Evolutionary conservation across 805 yeast species (phyloP).

Genomic region (Geotrichum ghanense): DNA sequence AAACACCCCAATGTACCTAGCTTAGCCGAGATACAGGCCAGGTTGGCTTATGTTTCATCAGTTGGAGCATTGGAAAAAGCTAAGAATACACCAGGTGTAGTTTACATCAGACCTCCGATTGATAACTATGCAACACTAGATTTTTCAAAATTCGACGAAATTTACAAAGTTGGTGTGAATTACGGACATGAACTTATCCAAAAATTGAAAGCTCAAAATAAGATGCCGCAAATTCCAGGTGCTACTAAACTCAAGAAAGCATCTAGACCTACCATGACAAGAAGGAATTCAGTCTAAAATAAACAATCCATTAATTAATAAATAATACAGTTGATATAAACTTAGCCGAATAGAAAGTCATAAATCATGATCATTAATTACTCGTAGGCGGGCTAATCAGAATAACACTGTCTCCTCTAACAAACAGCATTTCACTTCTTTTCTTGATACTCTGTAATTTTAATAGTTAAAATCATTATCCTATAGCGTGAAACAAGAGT

Average conservation of each 20-base stretch:
- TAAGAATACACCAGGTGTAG: slow-evolving; percentile 70
- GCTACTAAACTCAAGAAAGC: slow-evolving; percentile 25
- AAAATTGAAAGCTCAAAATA: slow-evolving; percentile 39
- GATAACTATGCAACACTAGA: slow-evolving; percentile 87
- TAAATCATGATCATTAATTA: slow-evolving; percentile 2
- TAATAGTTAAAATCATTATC: neutral
- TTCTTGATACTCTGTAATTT: slow-evolving; percentile 29
- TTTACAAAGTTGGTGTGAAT: slow-evolving; percentile 64
- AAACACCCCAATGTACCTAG: slow-evolving; percentile 80
- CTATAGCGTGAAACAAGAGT: slow-evolving; percentile 18
- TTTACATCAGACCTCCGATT: slow-evolving; percentile 87
- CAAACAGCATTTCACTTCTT: slow-evolving; percentile 75
- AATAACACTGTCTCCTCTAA: slow-evolving; percentile 96
- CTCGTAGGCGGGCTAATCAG: slow-evolving; percentile 42
- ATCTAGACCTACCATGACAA: slow-evolving; percentile 25
- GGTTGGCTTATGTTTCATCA: slow-evolving; percentile 89
- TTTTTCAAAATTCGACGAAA: slow-evolving; percentile 84
- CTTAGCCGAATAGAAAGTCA: neutral
- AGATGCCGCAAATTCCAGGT: slow-evolving; percentile 56
- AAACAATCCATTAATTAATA: neutral
- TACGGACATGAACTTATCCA: slow-evolving; percentile 55
- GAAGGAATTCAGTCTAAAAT: slow-evolving; percentile 48
- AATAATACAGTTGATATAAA: neutral
- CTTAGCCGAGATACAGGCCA: slow-evolving; percentile 87
- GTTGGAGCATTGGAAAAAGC: slow-evolving; percentile 88